phyloP scores from a whole-genome alignment of 306 rosid species.

The Macrotyloma uniflorum region DNA sequence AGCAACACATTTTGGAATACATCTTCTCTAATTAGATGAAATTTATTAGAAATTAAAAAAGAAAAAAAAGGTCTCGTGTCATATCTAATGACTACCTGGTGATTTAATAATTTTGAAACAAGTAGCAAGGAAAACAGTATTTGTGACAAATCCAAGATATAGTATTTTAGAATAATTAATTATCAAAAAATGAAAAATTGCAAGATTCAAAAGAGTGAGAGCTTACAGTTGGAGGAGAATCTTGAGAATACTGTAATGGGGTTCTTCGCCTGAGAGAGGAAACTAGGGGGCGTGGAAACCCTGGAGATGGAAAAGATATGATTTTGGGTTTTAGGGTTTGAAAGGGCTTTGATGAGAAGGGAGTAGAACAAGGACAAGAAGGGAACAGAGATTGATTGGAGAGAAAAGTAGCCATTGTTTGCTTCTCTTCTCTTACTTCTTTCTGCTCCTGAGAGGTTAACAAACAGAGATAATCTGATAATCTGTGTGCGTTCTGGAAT shows the following conservation, averaged over 20 bases:
- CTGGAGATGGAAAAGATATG: constrained; percentile 29
- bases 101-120: too few relatives aligned
- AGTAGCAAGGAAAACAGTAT: not conserved
- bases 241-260: constrained; percentile 44
- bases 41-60: too few relatives aligned
- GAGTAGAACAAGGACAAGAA: constrained; percentile 45
- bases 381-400: constrained; percentile 46
- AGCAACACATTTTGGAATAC: too few relatives aligned
- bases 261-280: not conserved
- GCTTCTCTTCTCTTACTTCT: not conserved
- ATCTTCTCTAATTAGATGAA: too few relatives aligned
- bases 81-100: too few relatives aligned
- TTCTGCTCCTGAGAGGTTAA: not conserved
- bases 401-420: constrained; percentile 56
- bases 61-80: too few relatives aligned
- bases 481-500: not conserved
- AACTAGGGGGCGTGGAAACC: constrained; percentile 42
- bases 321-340: constrained; percentile 41
- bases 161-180: not conserved
- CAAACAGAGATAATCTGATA: not conserved
- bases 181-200: not conserved
- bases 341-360: constrained; percentile 43
- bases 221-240: constrained; percentile 47
- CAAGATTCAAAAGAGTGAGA: not conserved
- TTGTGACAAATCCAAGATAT: not conserved